phyloP scores from a whole-genome alignment of 768 basidiomycete genomes.

The Rickenella mellea region DNA sequence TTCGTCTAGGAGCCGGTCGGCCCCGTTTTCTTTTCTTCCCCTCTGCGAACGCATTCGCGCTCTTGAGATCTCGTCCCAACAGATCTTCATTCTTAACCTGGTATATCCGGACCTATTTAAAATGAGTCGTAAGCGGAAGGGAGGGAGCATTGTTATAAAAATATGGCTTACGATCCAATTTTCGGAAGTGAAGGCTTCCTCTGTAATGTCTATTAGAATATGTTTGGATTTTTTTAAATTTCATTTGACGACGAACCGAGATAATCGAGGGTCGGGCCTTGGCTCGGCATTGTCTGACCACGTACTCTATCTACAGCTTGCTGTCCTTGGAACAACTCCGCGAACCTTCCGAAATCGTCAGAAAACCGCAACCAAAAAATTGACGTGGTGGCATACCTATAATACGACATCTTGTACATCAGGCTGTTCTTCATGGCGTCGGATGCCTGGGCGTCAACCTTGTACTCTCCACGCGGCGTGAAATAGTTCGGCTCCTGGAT shows the following conservation, averaged over 20 bases:
- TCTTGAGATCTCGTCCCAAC: conserved; percentile 84
- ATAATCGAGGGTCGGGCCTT: conserved; percentile 77
- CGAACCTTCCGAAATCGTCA: conserved; percentile 42
- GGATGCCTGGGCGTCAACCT: conserved; percentile 78
- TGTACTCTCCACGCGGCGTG: conserved; percentile 86
- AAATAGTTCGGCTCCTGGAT: conserved; percentile 95
- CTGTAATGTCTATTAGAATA: conserved; percentile 26
- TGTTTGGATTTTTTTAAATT: conserved; percentile 1
- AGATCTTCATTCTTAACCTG: conserved; percentile 90
- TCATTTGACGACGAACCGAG: conserved; percentile 48
- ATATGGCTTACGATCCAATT: conserved; percentile 85
- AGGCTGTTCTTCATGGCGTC: conserved; percentile 87
- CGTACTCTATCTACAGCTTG: conserved; percentile 80
- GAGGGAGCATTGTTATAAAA: neutral
- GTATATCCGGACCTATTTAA: conserved; percentile 73
- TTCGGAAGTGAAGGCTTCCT: conserved; percentile 98
- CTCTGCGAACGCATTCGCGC: conserved; percentile 70
- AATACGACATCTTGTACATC: conserved; percentile 99
- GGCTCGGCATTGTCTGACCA: conserved; percentile 70
- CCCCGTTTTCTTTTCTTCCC: conserved; percentile 87
- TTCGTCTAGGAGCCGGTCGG: conserved; percentile 58
- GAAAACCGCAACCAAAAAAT: neutral
- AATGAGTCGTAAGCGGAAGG: neutral
- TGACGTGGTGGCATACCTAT: conserved; percentile 44
- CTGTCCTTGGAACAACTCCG: conserved; percentile 74